These are phyloP conservation scores for Yarrowia porcina DNA, from an alignment of 805 yeast species.

Conservation along the genomic window DNA sequence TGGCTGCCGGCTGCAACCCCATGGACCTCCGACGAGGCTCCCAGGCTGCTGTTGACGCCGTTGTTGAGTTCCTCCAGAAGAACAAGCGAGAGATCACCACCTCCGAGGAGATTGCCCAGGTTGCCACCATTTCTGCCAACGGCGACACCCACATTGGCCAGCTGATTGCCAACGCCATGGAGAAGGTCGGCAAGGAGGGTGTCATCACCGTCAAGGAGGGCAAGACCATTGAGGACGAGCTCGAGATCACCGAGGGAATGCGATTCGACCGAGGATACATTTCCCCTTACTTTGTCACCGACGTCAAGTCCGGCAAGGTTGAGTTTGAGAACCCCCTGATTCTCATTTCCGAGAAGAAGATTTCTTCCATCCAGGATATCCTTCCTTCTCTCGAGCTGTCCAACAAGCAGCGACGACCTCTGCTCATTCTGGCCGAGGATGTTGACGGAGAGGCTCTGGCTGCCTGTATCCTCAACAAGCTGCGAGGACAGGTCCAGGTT, in stretches of 20 bases:
- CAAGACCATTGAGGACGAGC: conserved; percentile 91
- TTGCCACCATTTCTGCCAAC: conserved; percentile 95
- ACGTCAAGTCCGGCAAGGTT: conserved; percentile 85
- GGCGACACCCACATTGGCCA: conserved; percentile 92
- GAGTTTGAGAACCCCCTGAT: conserved; percentile 92
- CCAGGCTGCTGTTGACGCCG: conserved; percentile 94
- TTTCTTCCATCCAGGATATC: conserved; percentile 84
- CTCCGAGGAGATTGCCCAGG: conserved; percentile 93
- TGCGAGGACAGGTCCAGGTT: conserved; percentile 97
- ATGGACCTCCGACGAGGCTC: conserved; percentile 97
- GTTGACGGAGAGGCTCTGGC: conserved; percentile 98
- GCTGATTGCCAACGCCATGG: conserved; percentile 92
- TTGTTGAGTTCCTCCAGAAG: conserved; percentile 73
- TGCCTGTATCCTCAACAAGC: conserved; percentile 93
- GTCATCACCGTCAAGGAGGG: conserved; percentile 97
- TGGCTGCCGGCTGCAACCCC: conserved; percentile 98
- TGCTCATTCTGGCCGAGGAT: conserved; percentile 91
- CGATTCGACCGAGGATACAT: conserved; percentile 96
- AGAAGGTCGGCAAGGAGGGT: conserved; percentile 98
- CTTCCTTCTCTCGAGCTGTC: conserved; percentile 91
- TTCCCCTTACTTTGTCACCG: conserved; percentile 94
- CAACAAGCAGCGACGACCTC: conserved; percentile 88
- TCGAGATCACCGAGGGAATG: conserved; percentile 98
- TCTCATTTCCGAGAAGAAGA: conserved; percentile 86
- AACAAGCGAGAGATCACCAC: conserved; percentile 93